Base-by-base conservation (phyloP, 2,329 filamentous ascomycete genomes). In the Ceratocystis alfenasii region DNA sequence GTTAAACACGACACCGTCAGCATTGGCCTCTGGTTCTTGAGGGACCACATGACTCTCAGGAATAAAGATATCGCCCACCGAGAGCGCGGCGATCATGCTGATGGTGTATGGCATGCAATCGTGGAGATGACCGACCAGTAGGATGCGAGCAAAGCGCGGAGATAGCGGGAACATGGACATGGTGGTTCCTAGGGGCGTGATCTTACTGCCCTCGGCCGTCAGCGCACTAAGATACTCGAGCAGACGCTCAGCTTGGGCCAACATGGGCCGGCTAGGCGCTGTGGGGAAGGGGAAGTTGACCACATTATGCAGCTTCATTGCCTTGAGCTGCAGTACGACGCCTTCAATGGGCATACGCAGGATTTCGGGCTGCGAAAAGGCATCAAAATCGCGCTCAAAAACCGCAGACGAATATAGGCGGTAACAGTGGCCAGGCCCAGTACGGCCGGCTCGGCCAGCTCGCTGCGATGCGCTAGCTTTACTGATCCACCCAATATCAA, bases 231-330 rank as follows among this genome's bases (percentile, higher is more conserved):
- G 81, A 73, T 96, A 95, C 60, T 83, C 86, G 7, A 99, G 80
- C 6, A 96, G 80, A 72, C 87, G 90, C 76, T 99, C 94, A 0
- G 94, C 91, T 72, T 88, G 90, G 62, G 84, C 83, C 22, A 99
- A 79, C 69, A 86, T 89, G 64, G 85, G 80, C 15, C 86, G 82
- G 71, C 91, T 87, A 1, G 94, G 94, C 0, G 91, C 86, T 15
- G 93, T 97, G 3, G 94, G 94, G 74, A 97, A 99, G 0, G 95
- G 94, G 74, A 99, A 99, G 75, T 94, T 95, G 73, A 90, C 83
- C 6, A 99, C 88, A 66, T 92, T 87, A 68, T 93, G 88, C 41
- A 96, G 83, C 65, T 91, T 89, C 89, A 99, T 96, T 63, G 88
- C 86, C 78, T 97, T 99, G 71, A 99, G 84, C 74, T 96, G 92